Conservation (phyloP, 495 filamentous ascomycete species). For the Hypoxylon rickii region DNA sequence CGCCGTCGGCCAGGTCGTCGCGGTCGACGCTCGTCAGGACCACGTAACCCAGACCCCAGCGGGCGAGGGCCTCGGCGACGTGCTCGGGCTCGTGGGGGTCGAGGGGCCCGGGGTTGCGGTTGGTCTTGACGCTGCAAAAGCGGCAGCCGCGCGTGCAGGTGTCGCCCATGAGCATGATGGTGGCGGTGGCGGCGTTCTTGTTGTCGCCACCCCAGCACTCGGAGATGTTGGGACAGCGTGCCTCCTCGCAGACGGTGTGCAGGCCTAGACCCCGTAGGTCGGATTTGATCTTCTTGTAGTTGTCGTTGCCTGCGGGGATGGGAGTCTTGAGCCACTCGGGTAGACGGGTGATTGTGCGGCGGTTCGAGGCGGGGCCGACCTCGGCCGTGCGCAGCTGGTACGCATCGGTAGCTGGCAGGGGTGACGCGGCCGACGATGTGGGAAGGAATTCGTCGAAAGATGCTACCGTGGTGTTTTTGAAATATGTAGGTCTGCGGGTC, state of each 20-base stretch:
- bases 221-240: conserved; percentile 93
- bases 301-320: conserved; percentile 72
- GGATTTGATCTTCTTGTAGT: conserved; percentile 91
- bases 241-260: conserved; percentile 98
- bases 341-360: conserved; percentile 84
- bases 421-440: conserved; percentile 36
- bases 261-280: conserved; percentile 88
- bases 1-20: conserved; percentile 88
- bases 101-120: conserved; percentile 73
- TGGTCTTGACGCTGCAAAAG: conserved; percentile 96
- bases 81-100: conserved; percentile 97
- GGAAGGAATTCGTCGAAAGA: conserved; percentile 83
- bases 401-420: conserved; percentile 58
- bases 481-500: conserved; percentile 64
- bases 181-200: conserved; percentile 90
- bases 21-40: conserved; percentile 93
- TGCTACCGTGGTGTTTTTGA: conserved; percentile 83
- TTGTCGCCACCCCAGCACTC: conserved; percentile 94
- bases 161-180: conserved; percentile 99
- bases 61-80: conserved; percentile 86
- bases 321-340: conserved; percentile 96
- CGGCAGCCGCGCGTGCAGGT: conserved; percentile 96
- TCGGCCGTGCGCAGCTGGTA: conserved; percentile 76
- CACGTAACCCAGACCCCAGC: conserved; percentile 96
- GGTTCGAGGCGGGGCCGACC: conserved; percentile 79